A percentile compares a stretch with the other conserved stretches of the same genome.
Conservation (phyloP, 257 asterid genomes). For the Mentha longifolia region DNA sequence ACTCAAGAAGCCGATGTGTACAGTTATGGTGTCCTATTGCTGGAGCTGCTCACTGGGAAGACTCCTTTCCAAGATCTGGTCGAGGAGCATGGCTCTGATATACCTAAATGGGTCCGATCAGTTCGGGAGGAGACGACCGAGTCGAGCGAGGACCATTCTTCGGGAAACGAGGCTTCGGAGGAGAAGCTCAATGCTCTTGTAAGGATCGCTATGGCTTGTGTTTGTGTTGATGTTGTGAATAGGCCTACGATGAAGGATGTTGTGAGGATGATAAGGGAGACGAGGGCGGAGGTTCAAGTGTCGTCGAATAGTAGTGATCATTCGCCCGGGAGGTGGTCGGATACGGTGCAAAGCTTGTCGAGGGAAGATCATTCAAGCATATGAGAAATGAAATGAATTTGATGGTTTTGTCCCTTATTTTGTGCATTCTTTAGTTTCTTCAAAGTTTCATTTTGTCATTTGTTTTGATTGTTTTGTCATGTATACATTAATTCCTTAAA, state of each 20-base stretch:
- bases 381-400: slow-evolving; percentile 35
- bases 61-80: slow-evolving; percentile 95
- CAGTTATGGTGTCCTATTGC: slow-evolving; percentile 85
- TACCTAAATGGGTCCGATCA: slow-evolving; percentile 82
- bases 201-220: slow-evolving; percentile 75
- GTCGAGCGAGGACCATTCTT: slow-evolving; percentile 74
- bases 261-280: slow-evolving; percentile 77
- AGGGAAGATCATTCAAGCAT: slow-evolving; percentile 90
- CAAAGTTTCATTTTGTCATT: neutral
- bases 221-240: slow-evolving; percentile 59
- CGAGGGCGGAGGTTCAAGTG: slow-evolving; percentile 80
- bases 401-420: slow-evolving; percentile 17
- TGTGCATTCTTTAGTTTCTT: slow-evolving; percentile 35
- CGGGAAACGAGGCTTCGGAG: slow-evolving; percentile 75
- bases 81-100: slow-evolving; percentile 85
- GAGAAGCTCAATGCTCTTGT: slow-evolving; percentile 74
- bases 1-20: slow-evolving; percentile 89
- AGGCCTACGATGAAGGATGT: slow-evolving; percentile 79
- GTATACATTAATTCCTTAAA: too few species aligned
- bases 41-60: slow-evolving; percentile 91
- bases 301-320: slow-evolving; percentile 92
- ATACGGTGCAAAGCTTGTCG: slow-evolving; percentile 92
- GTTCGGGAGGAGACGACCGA: slow-evolving; percentile 86
- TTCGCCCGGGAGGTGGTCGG: slow-evolving; percentile 99
- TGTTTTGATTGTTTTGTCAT: neutral